These are phyloP conservation scores for Platanthera zijinensis DNA, from an alignment of 106 monocot species.

Conservation along the genomic window DNA sequence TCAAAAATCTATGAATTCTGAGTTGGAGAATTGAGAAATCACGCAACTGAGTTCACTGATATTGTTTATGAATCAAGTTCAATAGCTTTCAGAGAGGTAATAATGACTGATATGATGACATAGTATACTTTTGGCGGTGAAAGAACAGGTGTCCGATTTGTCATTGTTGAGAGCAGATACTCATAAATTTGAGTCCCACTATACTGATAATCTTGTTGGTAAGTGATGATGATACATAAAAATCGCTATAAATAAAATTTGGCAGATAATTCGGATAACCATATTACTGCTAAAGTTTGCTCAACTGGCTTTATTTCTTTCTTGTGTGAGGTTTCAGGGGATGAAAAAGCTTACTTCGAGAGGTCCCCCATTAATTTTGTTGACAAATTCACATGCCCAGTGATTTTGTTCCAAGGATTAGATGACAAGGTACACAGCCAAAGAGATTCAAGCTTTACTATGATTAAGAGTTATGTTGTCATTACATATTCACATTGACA, in stretches of 20 bases:
- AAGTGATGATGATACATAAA: conserved; percentile 13
- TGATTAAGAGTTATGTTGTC: neutral
- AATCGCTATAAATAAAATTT: neutral
- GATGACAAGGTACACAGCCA: conserved; percentile 73
- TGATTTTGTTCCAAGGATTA: conserved; percentile 92
- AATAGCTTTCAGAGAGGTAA: neutral
- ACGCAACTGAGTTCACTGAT: too few species aligned
- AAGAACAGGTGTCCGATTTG: conserved; percentile 73
- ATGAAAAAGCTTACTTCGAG: conserved; percentile 42
- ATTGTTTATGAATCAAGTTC: too few species aligned
- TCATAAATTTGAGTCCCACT: conserved; percentile 92
- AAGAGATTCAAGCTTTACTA: neutral
- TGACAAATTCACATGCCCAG: conserved; percentile 74
- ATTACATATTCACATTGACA: neutral
- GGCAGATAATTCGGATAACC: neutral
- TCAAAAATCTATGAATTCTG: too few species aligned
- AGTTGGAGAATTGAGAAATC: too few species aligned
- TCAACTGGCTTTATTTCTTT: neutral
- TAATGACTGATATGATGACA: neutral
- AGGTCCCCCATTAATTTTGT: conserved; percentile 92
- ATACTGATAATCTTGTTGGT: conserved; percentile 83
- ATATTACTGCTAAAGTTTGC: neutral
- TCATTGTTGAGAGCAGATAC: conserved; percentile 63
- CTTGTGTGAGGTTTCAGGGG: conserved; percentile 28
- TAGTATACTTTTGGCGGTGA: neutral